These are phyloP conservation scores for Xerocomus minutiporus DNA, from an alignment of 1,284 basidiomycete genomes.

Conservation along the genomic window DNA sequence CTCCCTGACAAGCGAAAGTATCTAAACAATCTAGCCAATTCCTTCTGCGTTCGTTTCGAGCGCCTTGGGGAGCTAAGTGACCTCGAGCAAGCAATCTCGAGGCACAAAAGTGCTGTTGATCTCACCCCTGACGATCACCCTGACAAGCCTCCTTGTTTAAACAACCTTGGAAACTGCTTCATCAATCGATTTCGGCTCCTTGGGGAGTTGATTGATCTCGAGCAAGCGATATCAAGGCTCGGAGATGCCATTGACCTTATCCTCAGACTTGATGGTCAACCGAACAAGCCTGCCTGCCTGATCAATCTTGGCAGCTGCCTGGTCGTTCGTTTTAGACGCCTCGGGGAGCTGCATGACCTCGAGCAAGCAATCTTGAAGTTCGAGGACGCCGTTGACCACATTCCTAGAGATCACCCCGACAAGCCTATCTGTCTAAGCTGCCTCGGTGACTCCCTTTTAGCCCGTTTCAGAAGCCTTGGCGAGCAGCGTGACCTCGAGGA, in stretches of 20 bases:
- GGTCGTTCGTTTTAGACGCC: not conserved
- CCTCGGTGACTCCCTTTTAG: not conserved
- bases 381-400: not conserved
- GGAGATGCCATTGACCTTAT: not conserved
- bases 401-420: not conserved
- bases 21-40: not conserved
- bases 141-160: not conserved
- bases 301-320: not conserved
- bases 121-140: not conserved
- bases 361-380: conserved; percentile 5
- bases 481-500: conserved; percentile 3
- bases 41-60: conserved; percentile 1
- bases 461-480: not conserved
- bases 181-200: conserved; percentile 1
- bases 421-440: not conserved
- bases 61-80: not conserved
- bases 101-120: not conserved
- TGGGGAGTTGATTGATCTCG: not conserved
- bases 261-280: not conserved
- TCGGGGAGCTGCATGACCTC: conserved; percentile 3
- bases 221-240: not conserved
- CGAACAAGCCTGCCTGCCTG: not conserved
- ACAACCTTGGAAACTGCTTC: not conserved
- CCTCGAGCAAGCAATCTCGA: conserved; percentile 3
- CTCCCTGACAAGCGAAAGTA: not conserved